phyloP scores from a whole-genome alignment of 495 filamentous ascomycete species.

The Penicillium riverlandense region DNA sequence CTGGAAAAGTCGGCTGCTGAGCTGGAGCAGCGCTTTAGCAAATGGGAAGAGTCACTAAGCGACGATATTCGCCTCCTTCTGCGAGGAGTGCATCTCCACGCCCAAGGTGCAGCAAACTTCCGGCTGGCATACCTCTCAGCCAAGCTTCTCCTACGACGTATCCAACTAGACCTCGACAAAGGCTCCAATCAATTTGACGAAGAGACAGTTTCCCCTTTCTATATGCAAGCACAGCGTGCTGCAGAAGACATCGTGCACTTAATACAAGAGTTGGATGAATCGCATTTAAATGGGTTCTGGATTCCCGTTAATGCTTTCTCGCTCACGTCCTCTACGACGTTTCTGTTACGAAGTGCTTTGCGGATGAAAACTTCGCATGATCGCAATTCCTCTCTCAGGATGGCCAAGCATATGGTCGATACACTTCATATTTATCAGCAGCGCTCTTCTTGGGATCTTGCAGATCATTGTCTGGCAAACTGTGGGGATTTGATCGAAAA shows the following conservation, averaged over 20 bases:
- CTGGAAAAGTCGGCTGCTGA: slow-evolving; percentile 1
- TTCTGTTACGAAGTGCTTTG: slow-evolving; percentile 14
- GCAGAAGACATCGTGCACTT: slow-evolving; percentile 30
- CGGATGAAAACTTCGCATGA: slow-evolving; percentile 2
- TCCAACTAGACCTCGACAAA: slow-evolving; percentile 21
- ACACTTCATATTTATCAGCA: slow-evolving; percentile 3
- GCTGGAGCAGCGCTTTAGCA: slow-evolving; percentile 15
- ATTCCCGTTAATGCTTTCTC: slow-evolving; percentile 24
- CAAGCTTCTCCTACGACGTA: slow-evolving; percentile 23
- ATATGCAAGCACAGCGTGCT: slow-evolving; percentile 18
- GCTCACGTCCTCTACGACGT: slow-evolving; percentile 22
- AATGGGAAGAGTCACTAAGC: slow-evolving; percentile 19
- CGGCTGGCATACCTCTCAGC: slow-evolving; percentile 30
- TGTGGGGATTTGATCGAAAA: too few species aligned
- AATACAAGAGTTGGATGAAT: slow-evolving; percentile 21
- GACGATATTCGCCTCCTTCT: slow-evolving; percentile 16
- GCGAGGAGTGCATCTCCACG: slow-evolving; percentile 10
- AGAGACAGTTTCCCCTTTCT: slow-evolving; percentile 5
- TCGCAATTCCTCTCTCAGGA: slow-evolving; percentile 6
- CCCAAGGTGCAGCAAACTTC: slow-evolving; percentile 28
- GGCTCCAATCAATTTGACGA: slow-evolving; percentile 7
- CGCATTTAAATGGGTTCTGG: slow-evolving; percentile 26
- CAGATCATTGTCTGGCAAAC: slow-evolving; percentile 8
- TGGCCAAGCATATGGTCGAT: slow-evolving; percentile 1
- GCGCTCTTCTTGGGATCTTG: slow-evolving; percentile 11